These are phyloP conservation scores for Metschnikowia cubensis DNA, from an alignment of 805 yeast species.

Conservation along the genomic window DNA sequence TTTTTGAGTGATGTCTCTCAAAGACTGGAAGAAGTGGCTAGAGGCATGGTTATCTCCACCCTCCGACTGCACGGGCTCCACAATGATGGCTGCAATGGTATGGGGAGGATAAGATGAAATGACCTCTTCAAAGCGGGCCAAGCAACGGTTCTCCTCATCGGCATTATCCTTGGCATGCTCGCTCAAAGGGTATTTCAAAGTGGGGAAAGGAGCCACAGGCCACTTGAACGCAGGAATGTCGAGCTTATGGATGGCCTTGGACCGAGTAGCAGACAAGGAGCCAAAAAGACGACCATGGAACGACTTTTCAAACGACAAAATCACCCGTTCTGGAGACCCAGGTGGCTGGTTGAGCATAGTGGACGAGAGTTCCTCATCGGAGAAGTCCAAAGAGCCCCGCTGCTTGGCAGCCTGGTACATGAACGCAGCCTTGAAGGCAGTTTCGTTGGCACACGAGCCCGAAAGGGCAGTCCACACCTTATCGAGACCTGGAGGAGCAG, in stretches of 20 bases:
- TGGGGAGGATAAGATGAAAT: slow-evolving; percentile 31
- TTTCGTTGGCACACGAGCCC: slow-evolving; percentile 68
- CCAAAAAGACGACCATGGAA: slow-evolving; percentile 59
- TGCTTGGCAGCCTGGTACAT: slow-evolving; percentile 56
- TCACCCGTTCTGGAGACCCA: slow-evolving; percentile 51
- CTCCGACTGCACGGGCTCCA: slow-evolving; percentile 67
- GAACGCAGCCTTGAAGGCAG: slow-evolving; percentile 69
- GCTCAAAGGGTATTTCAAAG: slow-evolving; percentile 38
- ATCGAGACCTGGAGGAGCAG: slow-evolving; percentile 60
- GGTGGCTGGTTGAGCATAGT: slow-evolving; percentile 51
- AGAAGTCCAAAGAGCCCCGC: slow-evolving; percentile 46
- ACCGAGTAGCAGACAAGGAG: slow-evolving; percentile 51
- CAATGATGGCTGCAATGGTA: slow-evolving; percentile 49
- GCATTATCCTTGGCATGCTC: slow-evolving; percentile 38
- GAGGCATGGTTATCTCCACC: slow-evolving; percentile 77
- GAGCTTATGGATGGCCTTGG: slow-evolving; percentile 54
- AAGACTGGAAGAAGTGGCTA: slow-evolving; percentile 54
- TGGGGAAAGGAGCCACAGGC: slow-evolving; percentile 51
- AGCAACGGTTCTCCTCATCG: slow-evolving; percentile 46
- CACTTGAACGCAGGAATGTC: slow-evolving; percentile 59
- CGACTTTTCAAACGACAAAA: slow-evolving; percentile 50
- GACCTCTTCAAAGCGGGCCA: slow-evolving; percentile 41
- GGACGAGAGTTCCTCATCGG: slow-evolving; percentile 42
- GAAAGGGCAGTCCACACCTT: slow-evolving; percentile 63
- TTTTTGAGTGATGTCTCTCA: slow-evolving; percentile 57